These are phyloP conservation scores for Eucalyptus sp. DNA, from an alignment of 345 rosid species.

Conservation along the genomic window DNA sequence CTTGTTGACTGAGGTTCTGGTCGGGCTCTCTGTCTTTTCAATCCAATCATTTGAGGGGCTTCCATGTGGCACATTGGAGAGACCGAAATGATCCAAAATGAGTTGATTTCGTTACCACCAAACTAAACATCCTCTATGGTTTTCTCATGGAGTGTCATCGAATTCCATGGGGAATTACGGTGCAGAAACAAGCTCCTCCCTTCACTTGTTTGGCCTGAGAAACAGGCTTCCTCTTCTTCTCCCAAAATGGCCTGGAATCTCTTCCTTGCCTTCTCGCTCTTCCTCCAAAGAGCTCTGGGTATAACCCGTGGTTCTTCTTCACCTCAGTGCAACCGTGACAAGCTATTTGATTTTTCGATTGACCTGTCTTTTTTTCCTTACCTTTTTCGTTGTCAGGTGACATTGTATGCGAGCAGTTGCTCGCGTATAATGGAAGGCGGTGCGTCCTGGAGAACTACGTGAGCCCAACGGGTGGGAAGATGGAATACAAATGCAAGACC, in stretches of 20 bases:
- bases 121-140: too few species aligned
- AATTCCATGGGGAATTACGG: too few species aligned
- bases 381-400: slow-evolving; percentile 19
- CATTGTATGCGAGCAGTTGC: slow-evolving; percentile 59
- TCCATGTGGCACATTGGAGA: too few species aligned
- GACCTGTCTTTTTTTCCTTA: background rate
- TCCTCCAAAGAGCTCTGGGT: slow-evolving; percentile 65
- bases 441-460: slow-evolving; percentile 57
- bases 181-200: too few species aligned
- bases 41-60: too few species aligned
- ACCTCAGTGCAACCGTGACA: background rate
- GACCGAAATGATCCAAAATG: too few species aligned
- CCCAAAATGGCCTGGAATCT: slow-evolving; percentile 12
- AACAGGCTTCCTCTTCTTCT: too few species aligned
- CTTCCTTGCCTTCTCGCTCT: slow-evolving; percentile 37
- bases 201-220: too few species aligned
- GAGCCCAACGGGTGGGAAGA: slow-evolving; percentile 4
- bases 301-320: background rate
- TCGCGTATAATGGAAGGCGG: slow-evolving; percentile 52
- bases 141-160: too few species aligned
- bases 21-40: background rate
- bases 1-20: background rate
- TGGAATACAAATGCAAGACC: slow-evolving; percentile 66
- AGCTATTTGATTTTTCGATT: background rate
- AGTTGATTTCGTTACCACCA: too few species aligned